phyloP scores from a whole-genome alignment of 495 filamentous ascomycete genomes.

The Xeromyces bisporus region DNA sequence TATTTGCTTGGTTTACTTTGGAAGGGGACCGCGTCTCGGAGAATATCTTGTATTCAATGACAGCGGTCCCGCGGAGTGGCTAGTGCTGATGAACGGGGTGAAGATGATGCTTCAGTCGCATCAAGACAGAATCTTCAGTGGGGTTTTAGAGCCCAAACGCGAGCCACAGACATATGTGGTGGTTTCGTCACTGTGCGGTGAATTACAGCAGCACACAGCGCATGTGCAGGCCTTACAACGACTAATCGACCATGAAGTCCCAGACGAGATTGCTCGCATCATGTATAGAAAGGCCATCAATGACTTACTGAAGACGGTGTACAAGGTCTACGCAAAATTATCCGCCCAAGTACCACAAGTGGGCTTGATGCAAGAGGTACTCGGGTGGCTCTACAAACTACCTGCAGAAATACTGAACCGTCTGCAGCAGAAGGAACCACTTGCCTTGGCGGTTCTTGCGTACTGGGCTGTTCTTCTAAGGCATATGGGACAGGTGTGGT shows the following conservation, averaged over 20 bases:
- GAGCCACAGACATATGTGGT: slow-evolving; percentile 2
- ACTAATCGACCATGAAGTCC: too few species aligned
- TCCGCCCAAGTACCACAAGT: slow-evolving; percentile 5
- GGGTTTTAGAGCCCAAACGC: slow-evolving; percentile 8
- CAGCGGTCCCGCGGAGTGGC: slow-evolving; percentile 24
- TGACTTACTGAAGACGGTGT: slow-evolving; percentile 7
- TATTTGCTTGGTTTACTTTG: slow-evolving; percentile 31
- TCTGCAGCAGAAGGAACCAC: slow-evolving; percentile 17
- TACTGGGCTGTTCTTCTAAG: slow-evolving; percentile 24
- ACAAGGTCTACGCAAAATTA: slow-evolving; percentile 8
- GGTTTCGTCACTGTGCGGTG: slow-evolving; percentile 4
- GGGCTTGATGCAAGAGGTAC: slow-evolving; percentile 11
- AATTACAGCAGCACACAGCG: slow-evolving; percentile 7
- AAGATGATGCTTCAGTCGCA: slow-evolving; percentile 14
- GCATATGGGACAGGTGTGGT: slow-evolving; percentile 20
- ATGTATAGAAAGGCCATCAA: slow-evolving; percentile 7
- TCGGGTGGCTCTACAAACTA: slow-evolving; percentile 23
- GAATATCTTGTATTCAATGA: slow-evolving; percentile 30
- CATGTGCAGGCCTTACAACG: slow-evolving; percentile 6
- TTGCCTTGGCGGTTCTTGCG: slow-evolving; percentile 21
- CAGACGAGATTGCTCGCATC: not conserved
- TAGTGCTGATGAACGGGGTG: slow-evolving; percentile 27
- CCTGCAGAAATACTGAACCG: slow-evolving; percentile 14
- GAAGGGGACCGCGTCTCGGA: slow-evolving; percentile 18
- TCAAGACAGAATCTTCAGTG: slow-evolving; percentile 13